phyloP scores from a whole-genome alignment of 1,284 basidiomycete genomes.

The Trichosporon sp. region DNA sequence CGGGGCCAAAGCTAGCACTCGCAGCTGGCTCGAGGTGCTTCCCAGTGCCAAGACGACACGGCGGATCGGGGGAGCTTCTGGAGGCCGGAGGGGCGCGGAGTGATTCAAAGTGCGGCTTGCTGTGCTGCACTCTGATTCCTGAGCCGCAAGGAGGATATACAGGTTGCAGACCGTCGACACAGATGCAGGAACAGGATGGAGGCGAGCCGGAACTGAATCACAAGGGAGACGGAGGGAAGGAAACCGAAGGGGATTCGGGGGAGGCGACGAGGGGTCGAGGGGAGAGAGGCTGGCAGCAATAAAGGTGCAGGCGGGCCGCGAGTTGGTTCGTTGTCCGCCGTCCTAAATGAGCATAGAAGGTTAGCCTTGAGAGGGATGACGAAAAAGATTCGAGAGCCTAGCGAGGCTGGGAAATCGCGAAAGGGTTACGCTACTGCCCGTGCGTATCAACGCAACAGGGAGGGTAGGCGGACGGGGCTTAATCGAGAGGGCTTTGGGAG shows the following conservation, averaged over 20 bases:
- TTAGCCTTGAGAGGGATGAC: slow-evolving; percentile 3
- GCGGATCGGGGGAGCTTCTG: neutral
- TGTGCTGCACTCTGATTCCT: neutral
- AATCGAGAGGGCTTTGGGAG: neutral
- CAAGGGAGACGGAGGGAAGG: neutral
- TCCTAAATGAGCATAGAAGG: neutral
- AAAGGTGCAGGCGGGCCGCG: neutral
- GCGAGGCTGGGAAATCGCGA: neutral
- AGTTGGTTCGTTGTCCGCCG: neutral
- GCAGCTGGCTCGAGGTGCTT: neutral
- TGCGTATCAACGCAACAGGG: slow-evolving; percentile 3
- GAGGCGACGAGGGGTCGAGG: neutral
- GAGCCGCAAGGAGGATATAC: neutral
- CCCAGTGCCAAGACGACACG: neutral
- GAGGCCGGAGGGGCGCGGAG: neutral
- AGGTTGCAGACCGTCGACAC: neutral
- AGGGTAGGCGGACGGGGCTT: neutral
- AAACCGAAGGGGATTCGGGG: neutral
- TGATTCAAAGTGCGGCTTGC: neutral
- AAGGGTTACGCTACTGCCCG: neutral
- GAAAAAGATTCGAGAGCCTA: neutral
- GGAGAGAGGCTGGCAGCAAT: neutral
- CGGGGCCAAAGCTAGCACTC: neutral
- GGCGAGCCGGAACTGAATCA: neutral
- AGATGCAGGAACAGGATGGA: neutral